Base-by-base conservation (phyloP, 345 rosid species). In the Isatis tinctoria region DNA sequence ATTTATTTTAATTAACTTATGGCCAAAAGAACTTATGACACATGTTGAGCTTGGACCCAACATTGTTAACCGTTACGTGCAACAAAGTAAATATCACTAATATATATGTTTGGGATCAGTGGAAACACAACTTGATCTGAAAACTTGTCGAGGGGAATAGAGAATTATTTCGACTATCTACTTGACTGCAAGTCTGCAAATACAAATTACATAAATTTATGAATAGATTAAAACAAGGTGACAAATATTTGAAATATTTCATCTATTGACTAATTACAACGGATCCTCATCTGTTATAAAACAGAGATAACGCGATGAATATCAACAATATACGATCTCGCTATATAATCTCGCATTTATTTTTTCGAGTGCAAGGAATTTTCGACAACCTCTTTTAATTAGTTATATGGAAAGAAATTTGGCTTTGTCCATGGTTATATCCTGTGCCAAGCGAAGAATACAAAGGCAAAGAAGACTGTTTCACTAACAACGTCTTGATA, bases 21-120 rank as follows among this genome's bases (percentile, higher is more conserved):
- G 33, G 64, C 44, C 12, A 16, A n/a, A 8, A 37, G 52, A 66
- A 67, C 10, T 2, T 52, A 13, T 2, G 17, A 6, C 9, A 56
- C 9, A 56, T 54, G 64, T 52, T 53, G 36, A 61, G 36, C 59
- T 75, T 53, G 8, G 40, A 62, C 65, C 48, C 74, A 69, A 44
- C 70, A 53, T 40, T 47, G 66, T 10, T 67, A 48, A 68, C 73
- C 73, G 61, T 74, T 74, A 39, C 60, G 48, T 60, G 36, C 72
- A 58, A 66, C 32, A 16, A 40, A 43, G 28, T 52, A 40, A 18
- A 28, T 32, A 36, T 35, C 40, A 10, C 13, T 45, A 18, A 32
- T 12, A 33, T 27, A 57, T 22, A 28, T 41, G 56, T 10, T 53
- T 52, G 54, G 44, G 76, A 41, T 63, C 57, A 10, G 53, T 73